These are phyloP conservation scores for Ceratocystis lukuohia DNA, from an alignment of 2,329 filamentous ascomycete species.

Conservation along the genomic window DNA sequence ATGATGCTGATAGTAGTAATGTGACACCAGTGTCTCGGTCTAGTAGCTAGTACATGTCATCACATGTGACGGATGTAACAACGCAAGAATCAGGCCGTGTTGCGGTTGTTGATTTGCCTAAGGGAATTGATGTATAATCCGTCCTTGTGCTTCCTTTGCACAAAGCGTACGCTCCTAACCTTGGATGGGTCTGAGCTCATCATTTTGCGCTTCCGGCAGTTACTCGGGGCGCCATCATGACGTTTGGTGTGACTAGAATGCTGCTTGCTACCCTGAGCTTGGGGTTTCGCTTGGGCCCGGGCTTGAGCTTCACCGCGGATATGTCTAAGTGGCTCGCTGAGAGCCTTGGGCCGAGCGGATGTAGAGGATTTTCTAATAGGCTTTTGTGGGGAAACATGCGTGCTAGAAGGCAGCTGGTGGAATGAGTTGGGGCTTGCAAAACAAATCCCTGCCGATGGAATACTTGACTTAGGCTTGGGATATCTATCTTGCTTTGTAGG, in stretches of 20 bases:
- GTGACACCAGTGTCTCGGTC: not conserved
- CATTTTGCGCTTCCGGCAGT: not conserved
- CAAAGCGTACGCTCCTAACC: constrained; percentile 14
- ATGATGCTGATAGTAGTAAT: not conserved
- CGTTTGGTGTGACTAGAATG: not conserved
- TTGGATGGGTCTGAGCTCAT: not conserved
- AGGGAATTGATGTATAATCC: not conserved
- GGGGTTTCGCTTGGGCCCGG: no score
- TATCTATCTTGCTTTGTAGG: not conserved
- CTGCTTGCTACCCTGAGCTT: not conserved
- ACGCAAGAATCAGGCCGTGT: not conserved
- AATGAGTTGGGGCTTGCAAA: not conserved
- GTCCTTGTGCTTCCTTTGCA: not conserved
- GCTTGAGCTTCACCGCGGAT: not conserved
- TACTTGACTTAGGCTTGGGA: not conserved
- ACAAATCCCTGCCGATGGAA: not conserved
- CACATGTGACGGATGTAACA: not conserved
- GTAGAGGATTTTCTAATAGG: not conserved
- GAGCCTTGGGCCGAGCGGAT: not conserved
- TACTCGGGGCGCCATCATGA: not conserved
- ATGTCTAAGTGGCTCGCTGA: not conserved
- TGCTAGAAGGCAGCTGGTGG: not conserved
- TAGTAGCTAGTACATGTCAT: not conserved
- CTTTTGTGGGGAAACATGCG: not conserved
- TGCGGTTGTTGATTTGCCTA: constrained; percentile 1